phyloP scores from a whole-genome alignment of 441 rosid genomes.

The Pelargonium citronellum region DNA sequence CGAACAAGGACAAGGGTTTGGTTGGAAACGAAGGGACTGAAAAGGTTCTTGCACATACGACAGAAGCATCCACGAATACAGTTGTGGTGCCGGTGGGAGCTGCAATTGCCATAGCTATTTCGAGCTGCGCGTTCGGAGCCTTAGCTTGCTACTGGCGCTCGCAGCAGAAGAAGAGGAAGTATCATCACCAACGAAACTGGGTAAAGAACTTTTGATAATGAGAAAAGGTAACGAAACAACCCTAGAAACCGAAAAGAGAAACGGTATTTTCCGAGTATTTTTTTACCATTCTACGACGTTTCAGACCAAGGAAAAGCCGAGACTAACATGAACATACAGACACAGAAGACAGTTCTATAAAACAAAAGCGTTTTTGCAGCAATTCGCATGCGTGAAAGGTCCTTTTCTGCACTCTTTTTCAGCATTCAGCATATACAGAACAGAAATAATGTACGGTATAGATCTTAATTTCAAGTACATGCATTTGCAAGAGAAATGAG shows the following conservation, averaged over 20 bases:
- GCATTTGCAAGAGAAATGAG: too few relatives aligned
- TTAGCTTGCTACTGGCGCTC: constrained; percentile 98
- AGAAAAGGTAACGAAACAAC: too few relatives aligned
- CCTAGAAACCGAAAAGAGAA: too few relatives aligned
- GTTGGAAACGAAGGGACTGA: constrained; percentile 31
- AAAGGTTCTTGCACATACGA: constrained; percentile 43
- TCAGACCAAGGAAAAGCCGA: constrained; percentile 4
- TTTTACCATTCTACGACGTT: neutral
- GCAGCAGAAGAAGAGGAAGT: constrained; percentile 93
- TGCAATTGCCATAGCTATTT: constrained; percentile 86
- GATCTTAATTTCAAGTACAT: too few relatives aligned
- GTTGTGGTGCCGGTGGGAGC: constrained; percentile 89
- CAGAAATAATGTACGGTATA: too few relatives aligned
- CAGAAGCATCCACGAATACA: constrained; percentile 52
- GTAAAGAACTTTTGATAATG: constrained; percentile 53
- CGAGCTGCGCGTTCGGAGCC: constrained; percentile 96
- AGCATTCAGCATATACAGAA: too few relatives aligned
- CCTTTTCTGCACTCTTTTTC: too few relatives aligned
- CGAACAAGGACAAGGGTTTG: constrained; percentile 52
- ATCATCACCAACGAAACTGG: constrained; percentile 69
- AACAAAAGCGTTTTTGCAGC: too few relatives aligned
- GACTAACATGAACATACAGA: neutral
- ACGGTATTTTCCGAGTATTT: too few relatives aligned
- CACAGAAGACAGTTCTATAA: neutral
- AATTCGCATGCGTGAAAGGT: too few relatives aligned